phyloP scores from a whole-genome alignment of 805 yeast genomes.

The Sugiyamaella valdiviana region DNA sequence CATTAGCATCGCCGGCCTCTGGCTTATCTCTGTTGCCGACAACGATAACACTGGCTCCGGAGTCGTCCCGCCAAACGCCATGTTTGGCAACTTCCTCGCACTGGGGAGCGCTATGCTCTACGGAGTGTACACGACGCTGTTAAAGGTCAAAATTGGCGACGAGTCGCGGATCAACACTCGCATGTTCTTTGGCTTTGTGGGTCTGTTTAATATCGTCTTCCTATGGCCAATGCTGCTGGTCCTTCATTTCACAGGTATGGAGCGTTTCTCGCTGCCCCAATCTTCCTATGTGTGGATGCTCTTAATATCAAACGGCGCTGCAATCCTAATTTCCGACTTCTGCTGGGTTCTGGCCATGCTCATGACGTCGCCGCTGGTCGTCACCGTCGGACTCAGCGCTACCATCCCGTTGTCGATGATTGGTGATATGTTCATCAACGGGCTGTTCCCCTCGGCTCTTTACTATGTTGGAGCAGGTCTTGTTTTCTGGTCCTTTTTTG shows the following conservation, averaged over 20 bases:
- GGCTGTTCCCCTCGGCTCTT: conserved; percentile 50
- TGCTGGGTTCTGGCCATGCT: conserved; percentile 96
- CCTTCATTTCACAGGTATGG: conserved; percentile 58
- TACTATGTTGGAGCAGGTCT: conserved; percentile 76
- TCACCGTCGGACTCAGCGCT: conserved; percentile 87
- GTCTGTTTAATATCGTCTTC: conserved; percentile 64
- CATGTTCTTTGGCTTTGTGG: conserved; percentile 91
- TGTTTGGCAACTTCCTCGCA: conserved; percentile 70
- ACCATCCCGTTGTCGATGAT: conserved; percentile 93
- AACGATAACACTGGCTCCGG: conserved; percentile 19
- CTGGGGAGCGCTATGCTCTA: conserved; percentile 81
- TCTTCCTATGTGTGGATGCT: conserved; percentile 45
- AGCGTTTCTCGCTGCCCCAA: conserved; percentile 66
- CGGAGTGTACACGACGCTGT: conserved; percentile 81
- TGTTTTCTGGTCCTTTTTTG: conserved; percentile 76
- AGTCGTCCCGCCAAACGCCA: conserved; percentile 25
- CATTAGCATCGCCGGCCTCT: conserved; percentile 70
- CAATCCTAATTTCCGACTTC: conserved; percentile 82
- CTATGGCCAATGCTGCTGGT: conserved; percentile 78
- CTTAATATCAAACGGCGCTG: conserved; percentile 57
- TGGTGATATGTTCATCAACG: conserved; percentile 75
- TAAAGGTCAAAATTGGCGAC: conserved; percentile 64
- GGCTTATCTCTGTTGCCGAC: conserved; percentile 60
- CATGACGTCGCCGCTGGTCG: conserved; percentile 88
- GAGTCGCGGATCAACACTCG: conserved; percentile 78